phyloP scores from a whole-genome alignment of 495 filamentous ascomycete genomes.

The Xylaria venustula region DNA sequence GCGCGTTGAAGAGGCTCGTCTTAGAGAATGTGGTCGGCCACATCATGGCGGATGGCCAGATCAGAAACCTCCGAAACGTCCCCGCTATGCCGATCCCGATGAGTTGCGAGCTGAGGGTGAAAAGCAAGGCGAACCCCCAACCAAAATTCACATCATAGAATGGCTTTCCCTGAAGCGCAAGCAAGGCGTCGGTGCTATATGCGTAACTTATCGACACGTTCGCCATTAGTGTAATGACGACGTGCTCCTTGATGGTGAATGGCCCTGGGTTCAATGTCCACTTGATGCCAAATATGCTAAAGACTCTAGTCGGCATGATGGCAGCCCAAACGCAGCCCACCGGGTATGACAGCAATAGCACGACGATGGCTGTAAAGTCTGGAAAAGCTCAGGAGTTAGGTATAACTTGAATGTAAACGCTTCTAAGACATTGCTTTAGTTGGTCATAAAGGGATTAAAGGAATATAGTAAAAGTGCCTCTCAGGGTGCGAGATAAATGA shows the following conservation, averaged over 20 bases:
- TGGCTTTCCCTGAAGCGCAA: slow-evolving; percentile 46
- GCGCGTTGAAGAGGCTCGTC: slow-evolving; percentile 56
- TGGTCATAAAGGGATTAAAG: no score
- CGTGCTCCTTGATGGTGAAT: slow-evolving; percentile 66
- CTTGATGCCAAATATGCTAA: slow-evolving; percentile 48
- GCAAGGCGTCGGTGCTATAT: slow-evolving; percentile 58
- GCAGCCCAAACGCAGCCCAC: slow-evolving; percentile 56
- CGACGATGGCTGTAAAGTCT: slow-evolving; percentile 56
- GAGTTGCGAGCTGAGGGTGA: slow-evolving; percentile 63
- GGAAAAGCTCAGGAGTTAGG: neutral
- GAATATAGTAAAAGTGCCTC: no score
- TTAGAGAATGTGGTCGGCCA: slow-evolving; percentile 62
- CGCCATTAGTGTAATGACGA: slow-evolving; percentile 59
- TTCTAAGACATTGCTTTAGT: neutral
- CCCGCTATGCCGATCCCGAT: slow-evolving; percentile 65
- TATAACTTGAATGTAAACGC: neutral
- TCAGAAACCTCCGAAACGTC: slow-evolving; percentile 58
- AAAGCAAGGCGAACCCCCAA: slow-evolving; percentile 60
- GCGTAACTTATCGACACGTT: slow-evolving; percentile 42
- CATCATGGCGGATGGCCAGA: slow-evolving; percentile 62
- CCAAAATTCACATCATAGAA: slow-evolving; percentile 59
- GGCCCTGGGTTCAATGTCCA: slow-evolving; percentile 58
- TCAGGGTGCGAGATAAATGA: no score
- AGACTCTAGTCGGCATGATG: slow-evolving; percentile 50
- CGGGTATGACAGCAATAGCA: slow-evolving; percentile 57